These are phyloP conservation scores for Pythium coloratum DNA, from an alignment of 352 stramenopile genomes.

Conservation along the genomic window DNA sequence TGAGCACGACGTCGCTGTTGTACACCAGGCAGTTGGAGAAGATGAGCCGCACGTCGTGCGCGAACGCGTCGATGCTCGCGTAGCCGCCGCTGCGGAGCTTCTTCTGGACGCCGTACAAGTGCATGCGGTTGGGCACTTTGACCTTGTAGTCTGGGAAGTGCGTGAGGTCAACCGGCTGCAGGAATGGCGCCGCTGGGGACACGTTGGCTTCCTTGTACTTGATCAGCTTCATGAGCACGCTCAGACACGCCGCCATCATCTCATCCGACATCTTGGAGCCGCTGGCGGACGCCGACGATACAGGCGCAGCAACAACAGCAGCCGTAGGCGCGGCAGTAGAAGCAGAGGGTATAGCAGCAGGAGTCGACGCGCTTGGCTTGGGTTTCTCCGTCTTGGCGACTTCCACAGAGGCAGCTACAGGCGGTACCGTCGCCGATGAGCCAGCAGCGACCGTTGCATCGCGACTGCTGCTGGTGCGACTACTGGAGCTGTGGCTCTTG, in stretches of 20 bases:
- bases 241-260: constrained; percentile 52
- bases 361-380: not conserved
- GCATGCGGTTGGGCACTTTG: constrained; percentile 84
- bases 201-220: constrained; percentile 83
- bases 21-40: constrained; percentile 90
- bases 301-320: not conserved
- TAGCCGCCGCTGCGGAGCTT: constrained; percentile 81
- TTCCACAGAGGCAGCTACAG: not conserved
- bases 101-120: constrained; percentile 83
- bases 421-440: not conserved
- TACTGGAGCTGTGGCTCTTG: constrained; percentile 16
- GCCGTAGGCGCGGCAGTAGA: not conserved
- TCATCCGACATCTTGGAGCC: constrained; percentile 58
- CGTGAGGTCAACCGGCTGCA: constrained; percentile 77
- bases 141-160: constrained; percentile 86
- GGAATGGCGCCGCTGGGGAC: constrained; percentile 69
- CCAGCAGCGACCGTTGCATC: not conserved
- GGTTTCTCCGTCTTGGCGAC: not conserved
- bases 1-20: constrained; percentile 85
- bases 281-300: not conserved
- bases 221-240: constrained; percentile 80
- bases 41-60: constrained; percentile 74
- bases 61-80: constrained; percentile 61
- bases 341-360: not conserved
- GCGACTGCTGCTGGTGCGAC: not conserved